Conservation (phyloP, 257 asterid genomes). For the Gentiana dahurica region DNA sequence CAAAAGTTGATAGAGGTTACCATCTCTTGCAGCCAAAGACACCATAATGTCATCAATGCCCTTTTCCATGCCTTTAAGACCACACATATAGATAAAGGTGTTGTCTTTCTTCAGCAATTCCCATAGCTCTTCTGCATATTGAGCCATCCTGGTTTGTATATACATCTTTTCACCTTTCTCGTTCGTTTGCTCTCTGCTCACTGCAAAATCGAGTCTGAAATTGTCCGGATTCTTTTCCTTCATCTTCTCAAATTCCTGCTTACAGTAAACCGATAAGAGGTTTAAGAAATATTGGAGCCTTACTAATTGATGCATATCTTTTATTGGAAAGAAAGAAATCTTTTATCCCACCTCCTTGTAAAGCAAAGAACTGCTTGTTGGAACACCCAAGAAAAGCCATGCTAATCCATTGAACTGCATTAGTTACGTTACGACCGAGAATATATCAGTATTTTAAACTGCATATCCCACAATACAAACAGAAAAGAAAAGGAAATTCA, state of each 20-base stretch:
- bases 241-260: conserved; percentile 90
- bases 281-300: background rate
- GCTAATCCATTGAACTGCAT: conserved; percentile 91
- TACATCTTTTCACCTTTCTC: conserved; percentile 92
- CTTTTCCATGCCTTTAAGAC: conserved; percentile 93
- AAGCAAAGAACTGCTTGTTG: conserved; percentile 88
- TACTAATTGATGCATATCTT: background rate
- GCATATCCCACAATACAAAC: too few species aligned
- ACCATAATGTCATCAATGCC: conserved; percentile 93
- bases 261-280: background rate
- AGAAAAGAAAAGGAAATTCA: too few species aligned
- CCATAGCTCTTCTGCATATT: conserved; percentile 91
- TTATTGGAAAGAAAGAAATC: background rate
- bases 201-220: conserved; percentile 84
- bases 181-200: conserved; percentile 87
- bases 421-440: background rate
- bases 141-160: conserved; percentile 97
- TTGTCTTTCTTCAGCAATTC: conserved; percentile 83
- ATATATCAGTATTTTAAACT: conserved; percentile 3
- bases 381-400: conserved; percentile 99
- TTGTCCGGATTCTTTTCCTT: conserved; percentile 71
- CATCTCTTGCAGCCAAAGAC: conserved; percentile 75
- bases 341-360: conserved; percentile 69
- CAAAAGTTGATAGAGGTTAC: conserved; percentile 26
- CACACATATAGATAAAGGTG: conserved; percentile 92